A percentile compares a stretch with the other conserved stretches of the same genome.
Conservation (phyloP, 805 yeast species). For the Candida glaebosa region DNA sequence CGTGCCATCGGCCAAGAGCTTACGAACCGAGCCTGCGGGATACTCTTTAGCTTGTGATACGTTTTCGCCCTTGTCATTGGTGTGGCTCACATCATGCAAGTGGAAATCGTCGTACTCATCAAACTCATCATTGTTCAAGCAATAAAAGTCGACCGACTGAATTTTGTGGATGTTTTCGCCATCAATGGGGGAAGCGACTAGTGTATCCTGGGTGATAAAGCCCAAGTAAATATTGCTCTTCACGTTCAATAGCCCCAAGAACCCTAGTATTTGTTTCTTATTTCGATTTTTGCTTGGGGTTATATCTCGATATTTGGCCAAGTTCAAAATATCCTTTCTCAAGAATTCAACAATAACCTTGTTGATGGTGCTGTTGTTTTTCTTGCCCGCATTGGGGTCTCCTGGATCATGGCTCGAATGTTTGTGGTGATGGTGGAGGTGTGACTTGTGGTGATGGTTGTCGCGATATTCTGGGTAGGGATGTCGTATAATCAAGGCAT, state of each 20-base stretch:
- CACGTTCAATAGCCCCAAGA: constrained; percentile 57
- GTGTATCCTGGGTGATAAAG: constrained; percentile 50
- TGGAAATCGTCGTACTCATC: constrained; percentile 40
- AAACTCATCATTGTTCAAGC: constrained; percentile 54
- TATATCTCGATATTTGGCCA: constrained; percentile 41
- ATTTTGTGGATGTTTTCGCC: constrained; percentile 52
- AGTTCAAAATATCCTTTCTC: constrained; percentile 35
- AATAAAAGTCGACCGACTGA: constrained; percentile 60
- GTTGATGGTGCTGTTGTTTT: constrained; percentile 24
- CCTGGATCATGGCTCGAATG: constrained; percentile 10
- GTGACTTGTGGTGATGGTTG: constrained; percentile 14
- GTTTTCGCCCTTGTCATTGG: constrained; percentile 18
- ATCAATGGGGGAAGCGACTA: constrained; percentile 58
- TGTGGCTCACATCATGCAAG: constrained; percentile 21
- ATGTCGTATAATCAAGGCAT: constrained; percentile 58
- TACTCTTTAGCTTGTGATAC: constrained; percentile 13
- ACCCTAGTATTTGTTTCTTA: constrained; percentile 43
- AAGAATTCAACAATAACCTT: constrained; percentile 53
- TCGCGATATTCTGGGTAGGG: constrained; percentile 30
- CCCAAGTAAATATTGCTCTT: constrained; percentile 56
- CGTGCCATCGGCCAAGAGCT: constrained; percentile 43
- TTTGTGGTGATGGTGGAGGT: constrained; percentile 11
- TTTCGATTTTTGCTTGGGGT: constrained; percentile 21
- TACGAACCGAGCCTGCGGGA: constrained; percentile 45
- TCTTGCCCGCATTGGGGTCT: constrained; percentile 7